A percentile compares a stretch with the other conserved stretches of the same genome.
Conservation (phyloP, 2,329 filamentous ascomycete species). For the Curvularia eragrostidis region DNA sequence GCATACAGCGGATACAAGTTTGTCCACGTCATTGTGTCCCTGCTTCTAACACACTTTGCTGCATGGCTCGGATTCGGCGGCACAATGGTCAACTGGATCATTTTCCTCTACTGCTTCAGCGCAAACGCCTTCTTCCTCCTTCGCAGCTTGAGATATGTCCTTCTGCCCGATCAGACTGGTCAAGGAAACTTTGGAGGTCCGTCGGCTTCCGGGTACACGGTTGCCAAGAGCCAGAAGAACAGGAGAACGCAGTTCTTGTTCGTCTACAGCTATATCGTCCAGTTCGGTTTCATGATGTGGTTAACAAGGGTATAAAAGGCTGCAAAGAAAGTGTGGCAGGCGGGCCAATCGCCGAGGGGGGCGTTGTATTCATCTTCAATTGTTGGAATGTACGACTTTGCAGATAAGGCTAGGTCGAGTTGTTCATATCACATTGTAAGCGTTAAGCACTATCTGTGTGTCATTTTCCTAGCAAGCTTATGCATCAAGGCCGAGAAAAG, state of each 20-base stretch:
- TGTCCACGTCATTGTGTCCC: conserved; percentile 90
- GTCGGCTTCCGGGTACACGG: conserved; percentile 66
- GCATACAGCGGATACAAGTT: conserved; percentile 99
- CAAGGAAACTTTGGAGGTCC: conserved; percentile 37
- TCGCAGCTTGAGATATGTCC: conserved; percentile 92
- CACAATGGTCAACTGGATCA: conserved; percentile 84
- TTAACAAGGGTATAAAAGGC: conserved; percentile 54
- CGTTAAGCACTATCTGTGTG: neutral
- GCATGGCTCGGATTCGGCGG: conserved; percentile 77
- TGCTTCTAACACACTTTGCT: conserved; percentile 72
- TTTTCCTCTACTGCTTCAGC: conserved; percentile 90
- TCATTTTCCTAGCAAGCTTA: neutral
- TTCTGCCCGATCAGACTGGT: conserved; percentile 72
- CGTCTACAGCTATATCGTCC: conserved; percentile 83
- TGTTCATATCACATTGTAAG: neutral
- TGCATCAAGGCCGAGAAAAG: neutral
- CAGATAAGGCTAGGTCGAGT: neutral
- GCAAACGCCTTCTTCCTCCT: conserved; percentile 96
- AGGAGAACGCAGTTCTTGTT: conserved; percentile 46
- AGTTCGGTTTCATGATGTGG: conserved; percentile 94
- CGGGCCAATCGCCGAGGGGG: too few species aligned
- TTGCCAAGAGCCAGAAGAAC: conserved; percentile 74
- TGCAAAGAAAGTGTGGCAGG: neutral
- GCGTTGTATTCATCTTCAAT: neutral
- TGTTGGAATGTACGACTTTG: neutral